Percentiles rank a stretch among this genome's conserved stretches.
phyloP scores from a whole-genome alignment of 148 eudicot species.

The Pharnaceum exiguum region DNA sequence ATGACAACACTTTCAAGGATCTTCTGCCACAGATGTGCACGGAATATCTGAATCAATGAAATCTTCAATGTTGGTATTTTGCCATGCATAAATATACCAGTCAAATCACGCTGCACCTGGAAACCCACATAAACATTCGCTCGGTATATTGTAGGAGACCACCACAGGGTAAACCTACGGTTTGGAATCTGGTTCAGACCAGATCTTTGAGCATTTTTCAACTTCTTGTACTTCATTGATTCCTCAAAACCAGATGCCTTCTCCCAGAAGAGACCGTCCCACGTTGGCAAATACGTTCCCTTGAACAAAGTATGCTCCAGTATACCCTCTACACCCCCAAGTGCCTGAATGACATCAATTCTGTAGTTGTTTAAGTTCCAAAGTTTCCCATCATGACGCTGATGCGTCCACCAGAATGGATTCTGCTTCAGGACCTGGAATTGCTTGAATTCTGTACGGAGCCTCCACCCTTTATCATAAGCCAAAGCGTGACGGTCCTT shows the following conservation, averaged over 20 bases:
- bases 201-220: slow-evolving; percentile 97
- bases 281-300: slow-evolving; percentile 97
- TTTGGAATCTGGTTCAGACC: slow-evolving; percentile 98
- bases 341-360: slow-evolving; percentile 98
- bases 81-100: slow-evolving; percentile 99
- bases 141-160: slow-evolving; percentile 98
- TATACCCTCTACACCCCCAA: slow-evolving; percentile 99
- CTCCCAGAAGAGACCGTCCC: slow-evolving; percentile 99
- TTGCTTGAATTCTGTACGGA: slow-evolving; percentile 95
- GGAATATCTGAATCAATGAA: slow-evolving; percentile 96
- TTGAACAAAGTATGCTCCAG: slow-evolving; percentile 94
- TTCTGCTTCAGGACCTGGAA: slow-evolving; percentile 97
- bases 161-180: slow-evolving; percentile 97
- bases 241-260: slow-evolving; percentile 99
- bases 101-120: slow-evolving; percentile 97
- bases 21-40: slow-evolving; percentile 99
- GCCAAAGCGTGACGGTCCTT: slow-evolving; percentile 99
- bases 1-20: slow-evolving; percentile 98
- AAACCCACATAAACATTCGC: slow-evolving; percentile 99
- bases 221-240: slow-evolving; percentile 97
- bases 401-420: slow-evolving; percentile 99
- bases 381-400: slow-evolving; percentile 94
- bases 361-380: slow-evolving; percentile 99
- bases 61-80: slow-evolving; percentile 96
- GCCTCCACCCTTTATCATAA: slow-evolving; percentile 99